A percentile compares a stretch with the other conserved stretches of the same genome.
Conservation (phyloP, 768 basidiomycete species). For the Grammothele lineata region DNA sequence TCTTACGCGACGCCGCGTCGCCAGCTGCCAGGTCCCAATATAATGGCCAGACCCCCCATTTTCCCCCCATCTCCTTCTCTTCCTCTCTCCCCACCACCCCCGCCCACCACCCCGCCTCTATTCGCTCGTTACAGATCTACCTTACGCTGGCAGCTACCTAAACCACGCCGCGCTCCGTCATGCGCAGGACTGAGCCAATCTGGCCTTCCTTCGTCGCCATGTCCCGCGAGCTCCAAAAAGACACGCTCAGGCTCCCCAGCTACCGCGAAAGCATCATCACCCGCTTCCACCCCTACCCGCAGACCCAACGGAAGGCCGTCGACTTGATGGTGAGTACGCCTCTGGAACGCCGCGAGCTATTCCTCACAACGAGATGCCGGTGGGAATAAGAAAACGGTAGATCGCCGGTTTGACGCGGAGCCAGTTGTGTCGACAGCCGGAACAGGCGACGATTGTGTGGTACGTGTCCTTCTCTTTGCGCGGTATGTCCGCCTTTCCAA, state of each 20-base stretch:
- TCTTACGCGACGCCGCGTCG: not conserved
- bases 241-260: conserved; percentile 10
- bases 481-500: too few relatives aligned
- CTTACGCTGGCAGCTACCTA: not conserved
- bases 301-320: not conserved
- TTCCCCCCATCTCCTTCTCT: not conserved
- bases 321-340: conserved; percentile 9
- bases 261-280: conserved; percentile 12
- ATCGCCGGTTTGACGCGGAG: conserved; percentile 2
- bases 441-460: too few relatives aligned
- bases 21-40: not conserved
- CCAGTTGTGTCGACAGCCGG: not conserved
- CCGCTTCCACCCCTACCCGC: conserved; percentile 14
- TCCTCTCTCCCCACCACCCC: not conserved
- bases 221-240: not conserved
- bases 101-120: not conserved
- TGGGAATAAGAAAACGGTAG: conserved; percentile 6
- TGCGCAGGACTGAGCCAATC: conserved; percentile 8
- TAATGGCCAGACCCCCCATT: not conserved
- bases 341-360: not conserved
- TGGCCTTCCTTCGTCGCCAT: conserved; percentile 12
- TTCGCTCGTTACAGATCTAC: not conserved
- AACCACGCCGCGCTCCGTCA: not conserved
- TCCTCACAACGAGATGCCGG: too few relatives aligned
- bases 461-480: too few relatives aligned